Evolutionary conservation across 2,329 filamentous ascomycete species (phyloP).

Genomic region (Tolypocladium album): DNA sequence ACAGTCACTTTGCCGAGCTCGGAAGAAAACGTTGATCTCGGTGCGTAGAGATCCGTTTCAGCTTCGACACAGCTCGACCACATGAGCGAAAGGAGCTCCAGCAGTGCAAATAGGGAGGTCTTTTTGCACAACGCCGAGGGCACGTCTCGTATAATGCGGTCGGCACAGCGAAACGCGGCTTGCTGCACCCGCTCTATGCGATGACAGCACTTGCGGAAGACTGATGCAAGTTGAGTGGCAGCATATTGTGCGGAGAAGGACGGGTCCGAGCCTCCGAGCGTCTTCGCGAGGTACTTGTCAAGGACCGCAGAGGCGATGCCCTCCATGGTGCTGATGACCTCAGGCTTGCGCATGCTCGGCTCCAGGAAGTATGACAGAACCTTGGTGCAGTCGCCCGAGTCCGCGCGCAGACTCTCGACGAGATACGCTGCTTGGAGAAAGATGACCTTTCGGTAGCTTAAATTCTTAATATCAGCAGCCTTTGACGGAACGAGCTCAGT

Average conservation of each 20-base stretch:
- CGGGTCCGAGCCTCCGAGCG: constrained; percentile 58
- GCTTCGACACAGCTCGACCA: constrained; percentile 91
- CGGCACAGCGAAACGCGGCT: constrained; percentile 72
- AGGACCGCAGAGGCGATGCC: constrained; percentile 58
- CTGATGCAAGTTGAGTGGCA: constrained; percentile 74
- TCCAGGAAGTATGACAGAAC: constrained; percentile 91
- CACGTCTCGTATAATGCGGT: constrained; percentile 73
- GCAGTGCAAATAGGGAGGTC: constrained; percentile 79
- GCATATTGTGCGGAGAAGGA: constrained; percentile 85
- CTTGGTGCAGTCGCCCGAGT: constrained; percentile 81
- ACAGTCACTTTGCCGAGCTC: constrained; percentile 67
- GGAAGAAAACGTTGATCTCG: constrained; percentile 71
- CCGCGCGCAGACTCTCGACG: constrained; percentile 78
- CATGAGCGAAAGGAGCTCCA: constrained; percentile 88
- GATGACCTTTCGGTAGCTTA: constrained; percentile 84
- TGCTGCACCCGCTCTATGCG: constrained; percentile 86
- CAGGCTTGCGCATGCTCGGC: constrained; percentile 60
- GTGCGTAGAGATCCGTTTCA: constrained; percentile 89
- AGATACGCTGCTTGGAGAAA: constrained; percentile 87
- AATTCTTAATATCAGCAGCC: constrained; percentile 64
- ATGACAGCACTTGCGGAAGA: constrained; percentile 87
- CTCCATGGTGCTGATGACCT: constrained; percentile 55
- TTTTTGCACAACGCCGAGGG: constrained; percentile 87
- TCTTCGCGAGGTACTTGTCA: constrained; percentile 68
- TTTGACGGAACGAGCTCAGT: constrained; percentile 63